Conservation (phyloP, 805 yeast genomes). For the Kodamaea kakaduensis region DNA sequence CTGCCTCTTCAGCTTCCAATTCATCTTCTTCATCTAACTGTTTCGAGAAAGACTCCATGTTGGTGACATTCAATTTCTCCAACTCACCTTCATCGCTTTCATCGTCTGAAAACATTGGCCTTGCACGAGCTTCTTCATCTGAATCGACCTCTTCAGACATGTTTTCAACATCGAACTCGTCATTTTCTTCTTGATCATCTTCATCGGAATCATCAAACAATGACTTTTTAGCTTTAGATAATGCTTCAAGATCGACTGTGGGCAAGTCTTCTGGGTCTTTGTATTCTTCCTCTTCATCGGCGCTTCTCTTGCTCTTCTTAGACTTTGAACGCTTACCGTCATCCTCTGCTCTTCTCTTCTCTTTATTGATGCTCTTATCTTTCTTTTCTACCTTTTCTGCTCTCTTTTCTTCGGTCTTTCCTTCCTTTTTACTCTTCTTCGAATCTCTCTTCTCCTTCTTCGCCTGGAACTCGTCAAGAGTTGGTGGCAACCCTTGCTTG, state of each 20-base stretch:
- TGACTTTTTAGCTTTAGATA: conserved; percentile 66
- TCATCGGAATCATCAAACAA: conserved; percentile 74
- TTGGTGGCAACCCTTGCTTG: conserved; percentile 90
- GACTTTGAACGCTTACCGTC: conserved; percentile 14
- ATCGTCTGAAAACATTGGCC: conserved; percentile 81
- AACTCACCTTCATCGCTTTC: conserved; percentile 47
- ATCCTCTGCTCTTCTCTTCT: conserved; percentile 8
- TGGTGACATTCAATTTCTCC: conserved; percentile 71
- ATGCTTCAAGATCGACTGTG: conserved; percentile 63
- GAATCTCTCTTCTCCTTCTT: conserved; percentile 24
- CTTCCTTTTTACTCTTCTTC: conserved; percentile 10
- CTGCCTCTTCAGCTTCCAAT: conserved; percentile 44
- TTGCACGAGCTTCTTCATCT: conserved; percentile 56
- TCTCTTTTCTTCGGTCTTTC: conserved; percentile 7
- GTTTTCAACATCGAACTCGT: conserved; percentile 38
- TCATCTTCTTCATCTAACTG: conserved; percentile 59
- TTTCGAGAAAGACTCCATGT: conserved; percentile 75
- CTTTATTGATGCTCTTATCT: too few relatives aligned
- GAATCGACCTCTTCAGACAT: conserved; percentile 45
- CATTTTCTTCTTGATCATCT: conserved; percentile 42
- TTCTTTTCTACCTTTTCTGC: conserved; percentile 16
- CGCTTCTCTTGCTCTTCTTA: conserved; percentile 16
- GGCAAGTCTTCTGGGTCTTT: conserved; percentile 46
- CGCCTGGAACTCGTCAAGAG: conserved; percentile 72
- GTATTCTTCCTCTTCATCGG: conserved; percentile 30